Conservation (phyloP, 306 rosid genomes). For the cucumber (Cucumis sativus) region Cucumber_9930_V3 NC_026659.2:1050501-1051000, state of each 20-base stretch:
- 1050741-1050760: neutral
- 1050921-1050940: neutral
- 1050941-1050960: slow-evolving; percentile 1
- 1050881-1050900: neutral
- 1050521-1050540: neutral
- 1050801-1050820: neutral
- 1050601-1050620: slow-evolving; percentile 22
- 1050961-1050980: neutral
- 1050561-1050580: neutral
- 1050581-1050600: neutral
- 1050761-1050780: neutral
- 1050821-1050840: neutral
- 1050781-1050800: neutral
- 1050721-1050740: neutral
- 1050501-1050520: neutral
- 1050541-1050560: neutral
- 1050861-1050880: neutral
- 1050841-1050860: neutral
- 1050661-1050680: slow-evolving; percentile 24
- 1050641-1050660: slow-evolving; percentile 13
- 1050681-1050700: slow-evolving; percentile 13
- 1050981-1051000: neutral
- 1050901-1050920: slow-evolving; percentile 2
- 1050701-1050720: slow-evolving; percentile 19
- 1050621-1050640: slow-evolving; percentile 15